Evolutionary conservation across 139 green algal species (phyloP), one percentile per base, ranked within the genome.

Genomic region (Chlamydomonas incerta): DNA sequence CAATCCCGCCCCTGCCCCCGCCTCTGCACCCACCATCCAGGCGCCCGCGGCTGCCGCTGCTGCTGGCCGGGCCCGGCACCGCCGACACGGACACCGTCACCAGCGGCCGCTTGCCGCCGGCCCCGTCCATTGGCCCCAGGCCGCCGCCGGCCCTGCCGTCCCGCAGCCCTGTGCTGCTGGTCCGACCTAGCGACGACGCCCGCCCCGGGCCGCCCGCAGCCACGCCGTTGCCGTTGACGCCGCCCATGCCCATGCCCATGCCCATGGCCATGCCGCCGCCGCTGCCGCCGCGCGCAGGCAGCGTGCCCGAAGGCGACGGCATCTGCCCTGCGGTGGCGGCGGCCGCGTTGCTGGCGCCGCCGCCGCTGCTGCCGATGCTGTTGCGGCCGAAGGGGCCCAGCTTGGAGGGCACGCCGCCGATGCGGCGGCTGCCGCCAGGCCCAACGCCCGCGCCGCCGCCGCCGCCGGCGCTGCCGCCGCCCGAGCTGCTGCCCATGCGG

Each of bases 21-120:
- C n/a, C n/a, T n/a, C n/a, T n/a, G 31, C 31, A 26, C 77, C 9
- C 28, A 83, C 77, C 77, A 6, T 83, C 77, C 29, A 83, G 41
- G 18, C 77, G 21, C 34, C 77, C 77, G 14, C 63, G 71, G 46
- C 77, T 83, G 77, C 77, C 77, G 62, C 6, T 52, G 63, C 60
- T 83, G 63, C 33, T 83, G 57, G 24, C 26, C 11, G 57, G 75
- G 11, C 34, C 69, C 37, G 28, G 52, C 34, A 35, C 55, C 26
- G 55, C 74, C 33, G 52, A 28, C 34, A 31, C 74, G 23, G 58
- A 26, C 74, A 15, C 52, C 57, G 33, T 14, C 3, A 60, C n/a
- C n/a, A 55, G 73, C 21, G 17, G 29, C 47, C 47, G 14, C 9
- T 50, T 62, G 69, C 47, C 57, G 34, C 23, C 50, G 50, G 41